Conservation (phyloP, 1,284 basidiomycete genomes). For the Ustilago loliicola region DNA sequence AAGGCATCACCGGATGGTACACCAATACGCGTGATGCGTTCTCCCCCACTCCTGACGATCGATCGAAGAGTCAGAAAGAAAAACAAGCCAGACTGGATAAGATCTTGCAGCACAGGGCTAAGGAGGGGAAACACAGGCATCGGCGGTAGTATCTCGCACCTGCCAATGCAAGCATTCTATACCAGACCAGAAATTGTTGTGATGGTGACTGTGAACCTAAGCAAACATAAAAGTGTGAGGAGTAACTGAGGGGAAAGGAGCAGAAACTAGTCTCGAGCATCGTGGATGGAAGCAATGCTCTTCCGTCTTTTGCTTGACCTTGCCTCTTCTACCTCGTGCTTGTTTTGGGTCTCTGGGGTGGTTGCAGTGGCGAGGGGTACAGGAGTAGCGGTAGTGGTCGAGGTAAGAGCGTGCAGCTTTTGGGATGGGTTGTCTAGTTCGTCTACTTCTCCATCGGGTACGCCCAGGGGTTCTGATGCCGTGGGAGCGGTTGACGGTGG, state of each 20-base stretch:
- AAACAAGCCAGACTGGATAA: neutral
- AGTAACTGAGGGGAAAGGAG: neutral
- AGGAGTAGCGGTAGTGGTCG: conserved; percentile 25
- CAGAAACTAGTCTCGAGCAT: conserved; percentile 9
- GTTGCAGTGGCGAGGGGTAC: neutral
- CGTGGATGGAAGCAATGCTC: conserved; percentile 22
- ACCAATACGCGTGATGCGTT: conserved; percentile 23
- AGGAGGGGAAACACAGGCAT: neutral
- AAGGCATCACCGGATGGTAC: conserved; percentile 30
- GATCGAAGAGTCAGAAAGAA: neutral
- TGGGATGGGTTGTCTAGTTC: conserved; percentile 39
- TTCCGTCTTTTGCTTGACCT: conserved; percentile 31
- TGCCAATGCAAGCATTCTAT: neutral
- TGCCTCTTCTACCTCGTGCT: neutral
- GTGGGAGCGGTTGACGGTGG: neutral
- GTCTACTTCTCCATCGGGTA: conserved; percentile 44
- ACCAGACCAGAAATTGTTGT: neutral
- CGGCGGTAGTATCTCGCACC: neutral
- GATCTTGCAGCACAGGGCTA: neutral
- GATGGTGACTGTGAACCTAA: neutral
- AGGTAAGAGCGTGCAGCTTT: conserved; percentile 24
- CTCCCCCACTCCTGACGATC: conserved; percentile 14
- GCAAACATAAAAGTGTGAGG: neutral
- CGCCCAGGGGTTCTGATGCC: conserved; percentile 21
- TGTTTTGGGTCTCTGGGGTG: neutral